These are phyloP conservation scores for Aspergillus jensenii DNA, from an alignment of 2,329 filamentous ascomycete genomes.

Conservation along the genomic window DNA sequence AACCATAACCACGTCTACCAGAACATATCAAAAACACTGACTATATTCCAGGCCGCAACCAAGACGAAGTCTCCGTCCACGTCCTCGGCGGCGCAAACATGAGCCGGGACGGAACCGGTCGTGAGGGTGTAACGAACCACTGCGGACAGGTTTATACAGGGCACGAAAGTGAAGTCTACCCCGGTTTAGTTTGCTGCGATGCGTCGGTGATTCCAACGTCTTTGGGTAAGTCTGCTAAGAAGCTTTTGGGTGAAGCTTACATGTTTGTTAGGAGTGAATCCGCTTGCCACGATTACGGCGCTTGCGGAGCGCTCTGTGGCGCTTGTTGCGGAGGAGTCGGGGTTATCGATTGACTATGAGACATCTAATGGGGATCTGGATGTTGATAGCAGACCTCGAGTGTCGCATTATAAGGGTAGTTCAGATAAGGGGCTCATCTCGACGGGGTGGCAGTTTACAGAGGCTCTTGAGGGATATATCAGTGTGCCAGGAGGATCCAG, in stretches of 20 bases:
- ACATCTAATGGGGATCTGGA: slow-evolving; percentile 12
- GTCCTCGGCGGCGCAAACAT: slow-evolving; percentile 66
- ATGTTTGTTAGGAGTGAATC: slow-evolving; percentile 53
- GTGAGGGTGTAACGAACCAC: slow-evolving; percentile 61
- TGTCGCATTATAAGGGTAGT: neutral
- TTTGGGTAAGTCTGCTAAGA: slow-evolving; percentile 40
- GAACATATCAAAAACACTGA: neutral
- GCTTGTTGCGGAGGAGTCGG: slow-evolving; percentile 44
- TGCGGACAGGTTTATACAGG: slow-evolving; percentile 61
- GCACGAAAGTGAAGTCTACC: slow-evolving; percentile 50
- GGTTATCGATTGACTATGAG: slow-evolving; percentile 44
- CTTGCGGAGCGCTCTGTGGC: slow-evolving; percentile 65
- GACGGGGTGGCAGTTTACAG: slow-evolving; percentile 19
- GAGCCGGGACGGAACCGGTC: slow-evolving; percentile 58
- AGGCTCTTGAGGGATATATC: slow-evolving; percentile 15
- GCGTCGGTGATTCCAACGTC: slow-evolving; percentile 62
- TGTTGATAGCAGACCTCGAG: neutral
- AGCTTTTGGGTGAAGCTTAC: neutral
- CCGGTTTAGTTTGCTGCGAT: slow-evolving; percentile 63
- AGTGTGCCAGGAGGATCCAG: neutral
- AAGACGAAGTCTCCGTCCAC: slow-evolving; percentile 54
- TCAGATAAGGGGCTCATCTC: neutral
- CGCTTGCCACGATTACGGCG: slow-evolving; percentile 68
- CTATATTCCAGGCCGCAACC: slow-evolving; percentile 1
- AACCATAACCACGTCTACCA: neutral